These are phyloP conservation scores for Avena eriantha DNA, from an alignment of 176 grass and related monocot species.

Conservation along the genomic window DNA sequence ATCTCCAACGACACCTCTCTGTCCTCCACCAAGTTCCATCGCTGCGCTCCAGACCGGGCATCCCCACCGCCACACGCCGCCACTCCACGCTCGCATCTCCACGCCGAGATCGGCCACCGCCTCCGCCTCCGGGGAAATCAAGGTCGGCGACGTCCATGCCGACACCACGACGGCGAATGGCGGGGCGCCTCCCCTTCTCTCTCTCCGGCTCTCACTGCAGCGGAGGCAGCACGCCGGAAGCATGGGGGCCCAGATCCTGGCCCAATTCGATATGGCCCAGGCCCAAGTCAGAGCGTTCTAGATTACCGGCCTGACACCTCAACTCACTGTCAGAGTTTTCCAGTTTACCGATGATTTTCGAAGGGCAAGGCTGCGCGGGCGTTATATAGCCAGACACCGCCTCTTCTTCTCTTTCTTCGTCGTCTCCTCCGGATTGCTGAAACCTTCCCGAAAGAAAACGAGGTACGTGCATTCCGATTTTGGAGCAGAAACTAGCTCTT, in stretches of 20 bases:
- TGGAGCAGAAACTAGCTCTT: background rate
- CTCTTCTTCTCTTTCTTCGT: background rate
- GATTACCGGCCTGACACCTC: background rate
- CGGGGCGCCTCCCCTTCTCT: background rate
- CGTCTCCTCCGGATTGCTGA: background rate
- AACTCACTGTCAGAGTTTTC: background rate
- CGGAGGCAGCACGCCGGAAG: background rate
- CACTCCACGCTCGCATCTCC: background rate
- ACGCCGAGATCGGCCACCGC: background rate
- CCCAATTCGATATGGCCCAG: background rate
- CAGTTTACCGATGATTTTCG: background rate
- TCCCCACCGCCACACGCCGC: background rate
- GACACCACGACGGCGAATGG: conserved; percentile 5
- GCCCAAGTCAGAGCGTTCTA: background rate
- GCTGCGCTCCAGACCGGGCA: background rate
- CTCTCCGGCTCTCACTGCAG: background rate
- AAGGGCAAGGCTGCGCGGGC: background rate
- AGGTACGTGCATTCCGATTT: background rate
- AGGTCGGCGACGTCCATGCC: background rate
- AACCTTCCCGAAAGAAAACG: background rate
- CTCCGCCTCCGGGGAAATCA: background rate
- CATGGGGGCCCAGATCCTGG: background rate
- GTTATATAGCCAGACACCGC: background rate
- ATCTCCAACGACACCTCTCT: background rate
- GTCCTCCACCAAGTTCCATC: background rate